Conservation (phyloP, 805 yeast genomes). For the Schwanniomyces polymorphus region DNA sequence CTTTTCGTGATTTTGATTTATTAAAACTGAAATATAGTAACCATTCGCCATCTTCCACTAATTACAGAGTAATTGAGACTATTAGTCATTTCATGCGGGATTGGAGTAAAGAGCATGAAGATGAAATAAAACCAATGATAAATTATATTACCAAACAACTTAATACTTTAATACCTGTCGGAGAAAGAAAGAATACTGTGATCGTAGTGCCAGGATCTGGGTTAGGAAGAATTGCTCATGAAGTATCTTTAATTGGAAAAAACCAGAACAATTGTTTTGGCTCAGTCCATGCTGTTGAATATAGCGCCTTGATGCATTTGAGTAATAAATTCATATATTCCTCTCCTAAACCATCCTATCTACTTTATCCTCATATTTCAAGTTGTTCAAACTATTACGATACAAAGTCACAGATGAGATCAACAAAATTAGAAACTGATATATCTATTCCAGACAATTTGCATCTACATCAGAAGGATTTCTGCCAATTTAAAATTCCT, state of each 20-base stretch:
- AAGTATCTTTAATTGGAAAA: slow-evolving; percentile 34
- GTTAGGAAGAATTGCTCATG: slow-evolving; percentile 73
- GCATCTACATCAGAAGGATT: slow-evolving; percentile 58
- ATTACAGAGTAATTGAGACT: slow-evolving; percentile 55
- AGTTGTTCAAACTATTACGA: slow-evolving; percentile 36
- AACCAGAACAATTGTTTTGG: slow-evolving; percentile 27
- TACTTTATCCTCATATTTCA: slow-evolving; percentile 53
- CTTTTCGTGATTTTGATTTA: slow-evolving; percentile 30
- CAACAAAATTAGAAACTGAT: slow-evolving; percentile 27
- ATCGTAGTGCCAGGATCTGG: slow-evolving; percentile 89
- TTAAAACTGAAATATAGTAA: slow-evolving; percentile 10
- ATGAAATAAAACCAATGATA: slow-evolving; percentile 55
- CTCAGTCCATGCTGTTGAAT: slow-evolving; percentile 72
- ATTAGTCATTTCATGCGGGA: slow-evolving; percentile 79
- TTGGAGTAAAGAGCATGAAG: slow-evolving; percentile 56
- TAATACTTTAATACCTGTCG: slow-evolving; percentile 24
- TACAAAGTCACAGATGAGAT: slow-evolving; percentile 27
- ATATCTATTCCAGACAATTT: slow-evolving; percentile 48
- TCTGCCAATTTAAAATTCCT: slow-evolving; percentile 49
- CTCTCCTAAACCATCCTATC: slow-evolving; percentile 8
- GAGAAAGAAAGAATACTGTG: slow-evolving; percentile 38
- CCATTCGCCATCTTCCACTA: slow-evolving; percentile 11
- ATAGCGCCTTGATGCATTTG: slow-evolving; percentile 71
- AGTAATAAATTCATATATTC: slow-evolving; percentile 61
- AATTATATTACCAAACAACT: slow-evolving; percentile 51